A percentile compares a stretch with the other conserved stretches of the same genome.
Conservation (phyloP, 345 rosid species). For the Chamaenerion angustifolium region DNA sequence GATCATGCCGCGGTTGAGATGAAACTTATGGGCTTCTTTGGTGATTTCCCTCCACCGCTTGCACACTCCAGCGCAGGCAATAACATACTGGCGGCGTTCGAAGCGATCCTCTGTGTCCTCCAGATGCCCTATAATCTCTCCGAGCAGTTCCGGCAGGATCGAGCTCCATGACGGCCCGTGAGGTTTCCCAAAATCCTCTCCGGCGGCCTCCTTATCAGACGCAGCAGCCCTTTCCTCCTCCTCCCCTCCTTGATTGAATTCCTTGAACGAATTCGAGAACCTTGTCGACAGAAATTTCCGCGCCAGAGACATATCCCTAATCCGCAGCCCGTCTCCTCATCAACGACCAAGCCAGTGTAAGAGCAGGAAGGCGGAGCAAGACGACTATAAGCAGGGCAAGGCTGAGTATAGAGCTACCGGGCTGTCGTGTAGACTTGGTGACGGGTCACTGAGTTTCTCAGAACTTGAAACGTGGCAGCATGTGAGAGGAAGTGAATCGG, state of each 20-base stretch:
- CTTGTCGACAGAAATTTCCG: constrained; percentile 44
- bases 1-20: neutral
- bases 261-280: constrained; percentile 41
- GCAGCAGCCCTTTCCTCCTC: constrained; percentile 3
- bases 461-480: too few relatives aligned
- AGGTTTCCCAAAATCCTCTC: too few relatives aligned
- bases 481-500: too few relatives aligned
- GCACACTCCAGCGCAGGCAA: constrained; percentile 1
- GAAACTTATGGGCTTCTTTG: neutral
- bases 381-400: too few relatives aligned
- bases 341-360: too few relatives aligned
- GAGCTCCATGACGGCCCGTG: constrained; percentile 7
- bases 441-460: too few relatives aligned
- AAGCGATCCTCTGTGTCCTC: neutral
- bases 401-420: too few relatives aligned
- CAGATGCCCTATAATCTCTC: constrained; percentile 1
- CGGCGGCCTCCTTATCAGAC: constrained; percentile 1
- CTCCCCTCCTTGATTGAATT: neutral
- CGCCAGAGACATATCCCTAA: constrained; percentile 32
- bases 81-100: neutral
- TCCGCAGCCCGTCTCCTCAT: too few relatives aligned
- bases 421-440: too few relatives aligned
- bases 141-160: neutral
- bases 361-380: too few relatives aligned
- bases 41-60: constrained; percentile 3